Percentiles rank a stretch among this genome's conserved stretches.
Evolutionary conservation across 2,329 filamentous ascomycete genomes (phyloP).

Genomic region (Whalleya microplaca): DNA sequence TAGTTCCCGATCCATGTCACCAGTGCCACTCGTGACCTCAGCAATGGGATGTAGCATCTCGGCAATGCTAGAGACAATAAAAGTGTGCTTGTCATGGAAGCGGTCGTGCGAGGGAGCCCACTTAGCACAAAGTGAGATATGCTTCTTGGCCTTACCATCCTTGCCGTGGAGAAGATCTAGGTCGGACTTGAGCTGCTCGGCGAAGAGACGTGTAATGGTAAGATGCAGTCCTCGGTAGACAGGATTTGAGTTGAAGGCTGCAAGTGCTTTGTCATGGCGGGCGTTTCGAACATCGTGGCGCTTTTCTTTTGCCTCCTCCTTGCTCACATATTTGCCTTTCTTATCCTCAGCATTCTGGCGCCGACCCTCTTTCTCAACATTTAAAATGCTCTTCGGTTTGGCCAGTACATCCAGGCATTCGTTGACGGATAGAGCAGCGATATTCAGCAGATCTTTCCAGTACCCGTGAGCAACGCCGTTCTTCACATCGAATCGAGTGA

Average conservation of each 20-base stretch:
- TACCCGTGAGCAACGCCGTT: constrained; percentile 61
- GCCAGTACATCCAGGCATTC: constrained; percentile 47
- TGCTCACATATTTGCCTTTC: not conserved
- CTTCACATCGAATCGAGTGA: constrained; percentile 44
- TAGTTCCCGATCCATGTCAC: constrained; percentile 44
- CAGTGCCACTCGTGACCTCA: constrained; percentile 37
- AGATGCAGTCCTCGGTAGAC: constrained; percentile 58
- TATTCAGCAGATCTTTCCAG: constrained; percentile 65
- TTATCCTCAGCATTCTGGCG: not conserved
- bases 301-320: constrained; percentile 22
- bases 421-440: constrained; percentile 56
- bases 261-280: constrained; percentile 47
- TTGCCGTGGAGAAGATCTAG: constrained; percentile 43
- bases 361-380: constrained; percentile 34
- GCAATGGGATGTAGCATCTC: constrained; percentile 53
- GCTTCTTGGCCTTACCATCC: constrained; percentile 44
- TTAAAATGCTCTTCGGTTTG: constrained; percentile 46
- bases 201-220: constrained; percentile 58
- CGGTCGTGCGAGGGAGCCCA: constrained; percentile 60
- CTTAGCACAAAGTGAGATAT: constrained; percentile 61
- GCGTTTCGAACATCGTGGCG: constrained; percentile 38
- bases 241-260: constrained; percentile 45
- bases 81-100: constrained; percentile 63
- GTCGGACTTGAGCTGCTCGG: constrained; percentile 56
- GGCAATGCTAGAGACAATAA: constrained; percentile 59